Conservation (phyloP, 2,329 filamentous ascomycete genomes). For the Huntiella savannae region DNA sequence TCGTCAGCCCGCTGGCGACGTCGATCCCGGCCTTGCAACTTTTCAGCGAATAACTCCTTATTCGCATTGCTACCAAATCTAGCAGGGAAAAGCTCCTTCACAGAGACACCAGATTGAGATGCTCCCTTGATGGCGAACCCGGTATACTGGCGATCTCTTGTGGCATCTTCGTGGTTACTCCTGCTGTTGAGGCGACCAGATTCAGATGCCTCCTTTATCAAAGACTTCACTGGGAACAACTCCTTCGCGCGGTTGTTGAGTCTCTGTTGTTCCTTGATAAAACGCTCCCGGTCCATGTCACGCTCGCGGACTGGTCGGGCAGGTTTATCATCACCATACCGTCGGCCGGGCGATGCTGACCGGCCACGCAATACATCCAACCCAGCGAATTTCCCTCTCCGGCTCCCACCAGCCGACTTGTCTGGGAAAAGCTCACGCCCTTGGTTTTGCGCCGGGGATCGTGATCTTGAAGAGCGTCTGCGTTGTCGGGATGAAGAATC, state of each 20-base stretch:
- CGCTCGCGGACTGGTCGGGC: constrained; percentile 12
- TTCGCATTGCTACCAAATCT: constrained; percentile 28
- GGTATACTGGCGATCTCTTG: not conserved
- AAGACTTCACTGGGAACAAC: constrained; percentile 19
- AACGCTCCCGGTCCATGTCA: constrained; percentile 19
- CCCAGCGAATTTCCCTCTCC: constrained; percentile 16
- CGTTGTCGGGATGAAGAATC: constrained; percentile 20
- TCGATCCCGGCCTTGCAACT: constrained; percentile 35
- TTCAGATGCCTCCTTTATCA: constrained; percentile 8
- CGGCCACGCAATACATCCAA: not conserved
- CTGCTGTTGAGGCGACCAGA: not conserved
- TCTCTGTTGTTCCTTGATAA: constrained; percentile 18
- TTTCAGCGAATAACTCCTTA: constrained; percentile 51
- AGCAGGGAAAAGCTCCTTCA: constrained; percentile 11
- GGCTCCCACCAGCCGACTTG: constrained; percentile 18
- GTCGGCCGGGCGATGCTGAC: constrained; percentile 32
- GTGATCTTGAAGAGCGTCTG: constrained; percentile 14
- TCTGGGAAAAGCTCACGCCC: constrained; percentile 46
- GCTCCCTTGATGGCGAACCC: constrained; percentile 10
- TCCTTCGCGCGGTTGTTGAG: constrained; percentile 19
- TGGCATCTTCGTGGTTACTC: not conserved
- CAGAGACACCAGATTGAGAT: not conserved
- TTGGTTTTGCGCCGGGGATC: constrained; percentile 19
- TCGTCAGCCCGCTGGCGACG: constrained; percentile 52
- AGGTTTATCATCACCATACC: constrained; percentile 16